Conservation (phyloP, 805 yeast species). For the Saccharomycopsis vini region DNA sequence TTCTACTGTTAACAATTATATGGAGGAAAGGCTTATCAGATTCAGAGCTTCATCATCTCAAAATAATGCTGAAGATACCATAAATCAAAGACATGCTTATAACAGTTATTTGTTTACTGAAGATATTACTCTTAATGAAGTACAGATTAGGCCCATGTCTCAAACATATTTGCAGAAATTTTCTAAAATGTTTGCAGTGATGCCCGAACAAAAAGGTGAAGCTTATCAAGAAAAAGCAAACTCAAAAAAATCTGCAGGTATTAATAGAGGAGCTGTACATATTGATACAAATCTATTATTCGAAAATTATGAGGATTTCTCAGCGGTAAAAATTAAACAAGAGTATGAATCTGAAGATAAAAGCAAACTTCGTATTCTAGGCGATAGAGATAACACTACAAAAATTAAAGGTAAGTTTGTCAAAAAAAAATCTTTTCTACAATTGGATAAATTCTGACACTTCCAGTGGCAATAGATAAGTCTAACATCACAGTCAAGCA, state of each 20-base stretch:
- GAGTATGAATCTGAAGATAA: no score
- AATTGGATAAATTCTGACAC: no score
- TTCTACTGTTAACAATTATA: conserved; percentile 12
- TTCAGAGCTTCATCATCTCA: conserved; percentile 26
- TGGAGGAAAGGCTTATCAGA: conserved; percentile 28
- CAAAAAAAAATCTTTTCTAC: no score
- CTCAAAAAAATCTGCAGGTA: neutral
- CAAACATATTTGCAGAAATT: no score
- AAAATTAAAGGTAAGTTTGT: no score
- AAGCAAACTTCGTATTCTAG: no score
- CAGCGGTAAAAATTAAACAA: neutral
- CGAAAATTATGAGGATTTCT: neutral
- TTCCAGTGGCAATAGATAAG: no score
- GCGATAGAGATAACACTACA: no score
- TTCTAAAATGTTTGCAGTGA: neutral
- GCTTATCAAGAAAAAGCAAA: neutral
- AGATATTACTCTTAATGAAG: neutral
- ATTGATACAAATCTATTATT: neutral
- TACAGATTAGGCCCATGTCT: no score
- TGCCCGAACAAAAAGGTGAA: neutral
- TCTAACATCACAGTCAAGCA: no score
- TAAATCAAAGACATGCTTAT: conserved; percentile 3
- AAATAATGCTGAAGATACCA: conserved; percentile 20
- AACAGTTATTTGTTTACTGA: neutral
- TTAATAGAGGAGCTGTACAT: neutral